Conservation (phyloP, 2,329 filamentous ascomycete genomes). For the Curvularia eragrostidis region DNA sequence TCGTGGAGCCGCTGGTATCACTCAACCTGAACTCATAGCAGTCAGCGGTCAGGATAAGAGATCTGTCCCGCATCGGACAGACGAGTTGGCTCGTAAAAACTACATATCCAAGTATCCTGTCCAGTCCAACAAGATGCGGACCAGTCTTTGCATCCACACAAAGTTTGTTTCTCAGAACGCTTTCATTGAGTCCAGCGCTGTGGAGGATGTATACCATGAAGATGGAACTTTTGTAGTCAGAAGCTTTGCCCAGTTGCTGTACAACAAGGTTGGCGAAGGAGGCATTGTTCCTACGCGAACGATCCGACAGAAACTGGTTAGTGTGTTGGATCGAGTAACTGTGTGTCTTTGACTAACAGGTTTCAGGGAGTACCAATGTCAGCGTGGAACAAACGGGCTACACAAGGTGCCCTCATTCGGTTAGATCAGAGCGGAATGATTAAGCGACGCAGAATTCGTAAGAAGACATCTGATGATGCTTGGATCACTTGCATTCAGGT, state of each 20-base stretch:
- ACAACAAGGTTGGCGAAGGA: conserved; percentile 57
- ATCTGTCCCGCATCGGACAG: conserved; percentile 67
- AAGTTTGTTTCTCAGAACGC: conserved; percentile 54
- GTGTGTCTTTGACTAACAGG: conserved; percentile 22
- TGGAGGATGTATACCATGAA: conserved; percentile 45
- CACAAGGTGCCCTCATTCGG: conserved; percentile 50
- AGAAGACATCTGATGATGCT: conserved; percentile 34
- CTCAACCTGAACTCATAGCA: conserved; percentile 62
- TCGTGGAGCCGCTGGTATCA: conserved; percentile 60
- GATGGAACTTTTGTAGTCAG: conserved; percentile 55
- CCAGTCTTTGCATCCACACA: conserved; percentile 63
- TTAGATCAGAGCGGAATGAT: conserved; percentile 52
- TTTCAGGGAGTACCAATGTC: conserved; percentile 40
- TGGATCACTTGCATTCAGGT: conserved; percentile 51
- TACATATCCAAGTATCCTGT: conserved; percentile 64
- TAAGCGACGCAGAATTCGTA: conserved; percentile 46
- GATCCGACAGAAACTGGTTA: conserved; percentile 58
- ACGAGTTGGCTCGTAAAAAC: conserved; percentile 62
- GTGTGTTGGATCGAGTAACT: conserved; percentile 8
- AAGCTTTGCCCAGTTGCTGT: conserved; percentile 57
- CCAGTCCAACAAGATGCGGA: conserved; percentile 55
- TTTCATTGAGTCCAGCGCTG: conserved; percentile 35
- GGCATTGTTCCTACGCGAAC: conserved; percentile 61
- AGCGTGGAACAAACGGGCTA: conserved; percentile 49
- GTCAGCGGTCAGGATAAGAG: conserved; percentile 69